Evolutionary conservation across 2,329 filamentous ascomycete genomes (phyloP).

Genomic region (Botrytis elliptica): DNA sequence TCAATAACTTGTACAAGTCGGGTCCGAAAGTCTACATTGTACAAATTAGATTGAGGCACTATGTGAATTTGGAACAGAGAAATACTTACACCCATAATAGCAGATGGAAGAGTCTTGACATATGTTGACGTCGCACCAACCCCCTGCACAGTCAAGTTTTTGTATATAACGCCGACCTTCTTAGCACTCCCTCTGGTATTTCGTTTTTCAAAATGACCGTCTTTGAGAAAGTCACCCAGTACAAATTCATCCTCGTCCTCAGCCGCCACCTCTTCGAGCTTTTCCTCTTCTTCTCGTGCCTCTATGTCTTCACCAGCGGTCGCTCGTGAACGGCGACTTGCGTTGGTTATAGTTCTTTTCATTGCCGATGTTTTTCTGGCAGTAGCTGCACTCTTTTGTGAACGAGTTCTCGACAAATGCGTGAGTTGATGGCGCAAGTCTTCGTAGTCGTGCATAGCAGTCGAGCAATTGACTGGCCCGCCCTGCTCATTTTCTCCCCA

Average conservation of each 20-base stretch:
- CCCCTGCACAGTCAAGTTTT: conserved; percentile 72
- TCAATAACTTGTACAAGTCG: conserved; percentile 66
- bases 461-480: conserved; percentile 45
- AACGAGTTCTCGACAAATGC: conserved; percentile 47
- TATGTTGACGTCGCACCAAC: conserved; percentile 64
- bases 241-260: conserved; percentile 42
- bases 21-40: conserved; percentile 66
- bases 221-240: conserved; percentile 20
- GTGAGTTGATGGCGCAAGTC: conserved; percentile 56
- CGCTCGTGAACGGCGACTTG: conserved; percentile 26
- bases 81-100: conserved; percentile 57
- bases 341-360: conserved; percentile 22
- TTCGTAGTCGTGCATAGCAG: conserved; percentile 60
- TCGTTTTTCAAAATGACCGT: conserved; percentile 71
- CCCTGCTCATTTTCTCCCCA: conserved; percentile 64
- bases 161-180: conserved; percentile 75
- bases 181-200: conserved; percentile 67
- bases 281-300: conserved; percentile 33
- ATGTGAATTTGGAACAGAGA: neutral
- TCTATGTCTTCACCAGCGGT: conserved; percentile 35
- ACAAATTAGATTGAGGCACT: conserved; percentile 8
- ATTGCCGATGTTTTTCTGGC: conserved; percentile 20
- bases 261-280: conserved; percentile 37
- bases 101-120: conserved; percentile 70
- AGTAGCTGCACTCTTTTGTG: conserved; percentile 24